phyloP scores from a whole-genome alignment of 2,329 filamentous ascomycete genomes.

The Colletotrichum gigasporum region DNA sequence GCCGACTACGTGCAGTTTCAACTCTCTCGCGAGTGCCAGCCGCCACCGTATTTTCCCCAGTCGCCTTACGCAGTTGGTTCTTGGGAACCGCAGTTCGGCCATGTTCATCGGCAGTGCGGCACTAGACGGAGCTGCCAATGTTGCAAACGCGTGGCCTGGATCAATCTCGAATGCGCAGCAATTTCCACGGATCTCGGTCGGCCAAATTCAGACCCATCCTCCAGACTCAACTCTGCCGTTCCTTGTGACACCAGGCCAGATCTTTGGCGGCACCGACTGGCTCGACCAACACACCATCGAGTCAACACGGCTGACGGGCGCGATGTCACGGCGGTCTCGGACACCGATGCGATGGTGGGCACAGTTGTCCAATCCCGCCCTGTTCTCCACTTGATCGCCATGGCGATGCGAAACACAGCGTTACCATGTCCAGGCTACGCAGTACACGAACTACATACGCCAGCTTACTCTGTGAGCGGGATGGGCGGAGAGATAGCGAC shows the following conservation, averaged over 20 bases:
- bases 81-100: not conserved
- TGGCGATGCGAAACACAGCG: not conserved
- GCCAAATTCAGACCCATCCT: no score
- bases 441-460: not conserved
- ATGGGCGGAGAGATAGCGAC: no score
- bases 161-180: not conserved
- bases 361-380: not conserved
- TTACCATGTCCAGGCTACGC: not conserved
- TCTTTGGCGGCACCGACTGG: not conserved
- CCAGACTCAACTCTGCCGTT: no score
- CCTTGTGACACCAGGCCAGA: no score
- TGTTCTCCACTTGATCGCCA: not conserved
- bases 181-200: no score
- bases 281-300: not conserved
- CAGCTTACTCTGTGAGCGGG: no score
- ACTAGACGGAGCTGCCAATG: not conserved
- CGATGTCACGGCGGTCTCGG: not conserved
- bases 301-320: no score
- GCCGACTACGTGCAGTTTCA: no score
- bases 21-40: no score
- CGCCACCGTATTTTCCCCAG: no score
- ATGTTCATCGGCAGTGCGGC: not conserved
- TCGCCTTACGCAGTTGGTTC: not conserved
- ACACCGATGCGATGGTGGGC: not conserved
- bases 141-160: not conserved